Evolutionary conservation across 75 land plant species (phyloP).

Genomic region (Pinus tabuliformis): DNA sequence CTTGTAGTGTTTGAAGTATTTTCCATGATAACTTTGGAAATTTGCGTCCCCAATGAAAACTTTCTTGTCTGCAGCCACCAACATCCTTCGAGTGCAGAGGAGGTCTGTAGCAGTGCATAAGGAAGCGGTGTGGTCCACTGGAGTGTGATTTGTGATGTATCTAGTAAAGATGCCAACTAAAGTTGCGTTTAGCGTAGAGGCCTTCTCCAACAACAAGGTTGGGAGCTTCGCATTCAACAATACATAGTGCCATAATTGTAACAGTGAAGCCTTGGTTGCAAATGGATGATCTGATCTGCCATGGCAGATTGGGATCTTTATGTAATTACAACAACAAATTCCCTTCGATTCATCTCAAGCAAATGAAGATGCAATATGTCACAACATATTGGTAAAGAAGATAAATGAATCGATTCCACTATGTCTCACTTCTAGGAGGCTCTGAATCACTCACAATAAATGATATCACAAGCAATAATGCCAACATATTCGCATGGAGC

Average conservation of each 20-base stretch:
- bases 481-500: too few relatives aligned
- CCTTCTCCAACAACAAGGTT: slow-evolving; percentile 27
- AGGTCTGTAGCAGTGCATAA: slow-evolving; percentile 26
- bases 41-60: neutral
- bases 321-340: too few relatives aligned
- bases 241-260: slow-evolving; percentile 41
- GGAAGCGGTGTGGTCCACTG: slow-evolving; percentile 14
- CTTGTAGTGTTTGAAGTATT: slow-evolving; percentile 19
- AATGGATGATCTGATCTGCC: slow-evolving; percentile 19
- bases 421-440: too few relatives aligned
- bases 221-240: slow-evolving; percentile 27
- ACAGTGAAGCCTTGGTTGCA: slow-evolving; percentile 34
- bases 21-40: slow-evolving; percentile 21
- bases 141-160: slow-evolving; percentile 21
- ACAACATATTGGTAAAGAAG: too few relatives aligned
- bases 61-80: neutral
- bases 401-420: too few relatives aligned
- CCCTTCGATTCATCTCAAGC: too few relatives aligned
- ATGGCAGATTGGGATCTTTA: too few relatives aligned
- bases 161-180: slow-evolving; percentile 11
- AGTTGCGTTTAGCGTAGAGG: slow-evolving; percentile 40
- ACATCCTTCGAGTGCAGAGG: slow-evolving; percentile 11
- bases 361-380: too few relatives aligned
- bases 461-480: too few relatives aligned
- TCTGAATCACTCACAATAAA: too few relatives aligned